These are phyloP conservation scores for Phylloporus sp. DNA, from an alignment of 768 basidiomycete species.

Conservation along the genomic window DNA sequence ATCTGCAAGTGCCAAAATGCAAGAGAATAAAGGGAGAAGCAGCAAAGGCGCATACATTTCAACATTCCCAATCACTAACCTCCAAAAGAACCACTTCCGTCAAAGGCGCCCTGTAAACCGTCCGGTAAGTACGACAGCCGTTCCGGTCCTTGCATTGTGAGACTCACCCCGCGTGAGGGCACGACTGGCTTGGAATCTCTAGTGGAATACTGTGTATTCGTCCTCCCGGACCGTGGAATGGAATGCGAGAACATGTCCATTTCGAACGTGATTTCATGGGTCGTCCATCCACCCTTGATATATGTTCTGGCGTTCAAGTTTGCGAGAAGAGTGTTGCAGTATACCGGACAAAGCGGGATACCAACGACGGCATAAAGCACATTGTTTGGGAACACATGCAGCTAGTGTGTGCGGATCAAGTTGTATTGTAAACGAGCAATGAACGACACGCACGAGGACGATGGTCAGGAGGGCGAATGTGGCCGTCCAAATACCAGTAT, in stretches of 20 bases:
- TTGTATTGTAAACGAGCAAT: neutral
- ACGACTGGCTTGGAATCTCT: neutral
- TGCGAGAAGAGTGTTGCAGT: slow-evolving; percentile 3
- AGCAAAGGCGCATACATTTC: neutral
- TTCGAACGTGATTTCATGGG: neutral
- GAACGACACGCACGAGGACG: slow-evolving; percentile 41
- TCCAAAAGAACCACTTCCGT: neutral
- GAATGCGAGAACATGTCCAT: neutral
- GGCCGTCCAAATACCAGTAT: slow-evolving; percentile 45
- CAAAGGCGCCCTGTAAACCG: neutral
- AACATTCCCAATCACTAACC: neutral
- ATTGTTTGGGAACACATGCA: neutral
- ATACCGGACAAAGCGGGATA: neutral
- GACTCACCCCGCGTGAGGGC: neutral
- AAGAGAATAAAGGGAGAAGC: neutral
- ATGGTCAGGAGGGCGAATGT: slow-evolving; percentile 41
- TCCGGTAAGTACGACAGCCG: neutral
- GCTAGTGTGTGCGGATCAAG: neutral
- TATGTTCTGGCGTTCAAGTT: slow-evolving; percentile 1
- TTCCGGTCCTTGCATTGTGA: neutral
- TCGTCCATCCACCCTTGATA: neutral
- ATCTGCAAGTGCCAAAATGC: neutral
- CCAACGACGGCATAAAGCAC: neutral
- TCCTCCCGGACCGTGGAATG: neutral
- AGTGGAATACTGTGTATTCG: neutral